phyloP scores from a whole-genome alignment of 2,329 filamentous ascomycete species.

The Cordyceps fumosorosea region DNA sequence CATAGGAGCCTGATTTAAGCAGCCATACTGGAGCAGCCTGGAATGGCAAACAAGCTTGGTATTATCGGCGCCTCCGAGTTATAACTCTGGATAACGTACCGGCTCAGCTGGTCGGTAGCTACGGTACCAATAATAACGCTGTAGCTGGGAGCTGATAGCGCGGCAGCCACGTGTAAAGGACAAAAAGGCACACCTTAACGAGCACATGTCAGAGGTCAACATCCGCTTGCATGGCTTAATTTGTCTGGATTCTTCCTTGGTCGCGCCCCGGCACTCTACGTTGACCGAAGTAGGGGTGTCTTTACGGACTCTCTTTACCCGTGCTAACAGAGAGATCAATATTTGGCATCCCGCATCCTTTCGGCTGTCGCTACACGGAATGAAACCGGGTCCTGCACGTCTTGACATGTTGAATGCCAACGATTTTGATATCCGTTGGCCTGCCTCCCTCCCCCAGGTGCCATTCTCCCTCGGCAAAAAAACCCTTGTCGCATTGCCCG shows the following conservation, averaged over 20 bases:
- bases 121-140: too few species aligned
- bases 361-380: neutral
- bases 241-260: neutral
- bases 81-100: neutral
- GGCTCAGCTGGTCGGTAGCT: too few species aligned
- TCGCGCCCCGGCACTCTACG: too few species aligned
- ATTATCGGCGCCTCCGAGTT: slow-evolving; percentile 3
- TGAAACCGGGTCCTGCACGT: too few species aligned
- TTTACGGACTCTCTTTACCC: neutral
- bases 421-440: too few species aligned
- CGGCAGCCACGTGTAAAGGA: neutral
- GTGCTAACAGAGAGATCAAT: neutral
- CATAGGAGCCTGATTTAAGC: neutral
- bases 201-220: neutral
- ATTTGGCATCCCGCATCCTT: neutral
- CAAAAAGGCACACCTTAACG: neutral
- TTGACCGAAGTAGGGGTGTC: neutral
- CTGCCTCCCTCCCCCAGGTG: too few species aligned
- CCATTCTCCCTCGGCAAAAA: too few species aligned
- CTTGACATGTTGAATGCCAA: too few species aligned
- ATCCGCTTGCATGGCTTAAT: neutral
- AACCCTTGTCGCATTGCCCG: too few species aligned
- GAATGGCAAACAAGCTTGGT: neutral
- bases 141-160: too few species aligned
- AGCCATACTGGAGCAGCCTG: neutral